phyloP scores from a whole-genome alignment of 78 protist species.

The Dictyostelium capitatum region DNA sequence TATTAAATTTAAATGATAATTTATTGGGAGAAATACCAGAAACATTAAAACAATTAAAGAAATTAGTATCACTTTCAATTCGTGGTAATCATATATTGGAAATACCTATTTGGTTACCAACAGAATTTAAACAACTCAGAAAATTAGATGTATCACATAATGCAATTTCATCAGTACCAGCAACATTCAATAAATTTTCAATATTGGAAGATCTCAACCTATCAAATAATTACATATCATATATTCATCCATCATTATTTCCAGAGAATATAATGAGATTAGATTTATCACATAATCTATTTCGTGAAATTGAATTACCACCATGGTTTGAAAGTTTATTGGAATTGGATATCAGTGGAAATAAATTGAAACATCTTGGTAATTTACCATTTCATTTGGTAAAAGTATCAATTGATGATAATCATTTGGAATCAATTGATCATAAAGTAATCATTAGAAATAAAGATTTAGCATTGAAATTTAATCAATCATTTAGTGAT shows the following conservation, averaged over 20 bases:
- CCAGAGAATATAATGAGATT: slow-evolving; percentile 51
- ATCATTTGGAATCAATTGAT: slow-evolving; percentile 34
- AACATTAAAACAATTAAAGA: not conserved
- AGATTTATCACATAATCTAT: slow-evolving; percentile 26
- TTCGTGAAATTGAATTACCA: slow-evolving; percentile 45
- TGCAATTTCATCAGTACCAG: not conserved
- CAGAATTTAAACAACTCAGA: not conserved
- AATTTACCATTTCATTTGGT: slow-evolving; percentile 64
- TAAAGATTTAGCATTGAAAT: slow-evolving; percentile 25
- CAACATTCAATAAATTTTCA: not conserved
- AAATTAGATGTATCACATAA: slow-evolving; percentile 39
- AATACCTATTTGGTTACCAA: slow-evolving; percentile 64
- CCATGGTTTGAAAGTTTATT: slow-evolving; percentile 33
- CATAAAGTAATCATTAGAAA: slow-evolving; percentile 28
- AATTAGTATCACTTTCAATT: slow-evolving; percentile 26
- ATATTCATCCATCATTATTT: slow-evolving; percentile 16
- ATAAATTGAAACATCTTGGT: slow-evolving; percentile 24
- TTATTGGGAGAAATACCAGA: slow-evolving; percentile 64
- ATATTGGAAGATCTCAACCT: slow-evolving; percentile 33
- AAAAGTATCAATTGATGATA: slow-evolving; percentile 23
- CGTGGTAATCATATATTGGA: slow-evolving; percentile 38
- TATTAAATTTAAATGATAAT: slow-evolving; percentile 37
- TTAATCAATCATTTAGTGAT: slow-evolving; percentile 54
- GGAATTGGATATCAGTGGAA: slow-evolving; percentile 22
- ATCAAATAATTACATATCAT: not conserved